Percentiles rank a stretch among this genome's conserved stretches.
Conservation (phyloP, 2,329 filamentous ascomycete genomes). For the Fusarium floridanum region DNA sequence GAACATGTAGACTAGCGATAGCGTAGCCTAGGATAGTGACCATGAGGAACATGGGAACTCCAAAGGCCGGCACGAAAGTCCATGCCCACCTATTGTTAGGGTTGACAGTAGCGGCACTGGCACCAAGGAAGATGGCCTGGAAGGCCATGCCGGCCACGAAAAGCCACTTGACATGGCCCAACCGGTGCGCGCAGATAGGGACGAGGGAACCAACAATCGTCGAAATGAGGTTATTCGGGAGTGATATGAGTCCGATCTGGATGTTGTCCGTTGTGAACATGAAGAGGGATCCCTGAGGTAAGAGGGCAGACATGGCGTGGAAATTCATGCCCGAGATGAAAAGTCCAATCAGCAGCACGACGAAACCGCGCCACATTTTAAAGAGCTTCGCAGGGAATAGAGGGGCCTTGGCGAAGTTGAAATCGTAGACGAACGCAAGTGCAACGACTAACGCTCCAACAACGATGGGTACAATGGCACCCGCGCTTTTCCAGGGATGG, state of each 20-base stretch:
- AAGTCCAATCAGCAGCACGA: slow-evolving; percentile 9
- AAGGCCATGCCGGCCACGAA: slow-evolving; percentile 11
- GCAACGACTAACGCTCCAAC: not conserved
- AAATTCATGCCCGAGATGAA: slow-evolving; percentile 32
- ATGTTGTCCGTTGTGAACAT: slow-evolving; percentile 31
- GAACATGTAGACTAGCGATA: slow-evolving; percentile 28
- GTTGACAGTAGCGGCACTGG: slow-evolving; percentile 26
- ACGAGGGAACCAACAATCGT: not conserved
- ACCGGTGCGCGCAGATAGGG: slow-evolving; percentile 5
- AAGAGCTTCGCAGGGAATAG: slow-evolving; percentile 13
- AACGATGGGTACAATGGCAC: slow-evolving; percentile 5
- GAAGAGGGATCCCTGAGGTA: slow-evolving; percentile 25
- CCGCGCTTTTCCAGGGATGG: slow-evolving; percentile 20
- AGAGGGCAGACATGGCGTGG: slow-evolving; percentile 17
- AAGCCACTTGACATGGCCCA: slow-evolving; percentile 21
- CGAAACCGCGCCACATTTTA: slow-evolving; percentile 1
- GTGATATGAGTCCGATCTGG: slow-evolving; percentile 13
- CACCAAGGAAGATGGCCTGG: slow-evolving; percentile 25
- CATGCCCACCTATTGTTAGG: slow-evolving; percentile 28
- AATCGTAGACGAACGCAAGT: slow-evolving; percentile 19
- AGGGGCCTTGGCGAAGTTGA: slow-evolving; percentile 7
- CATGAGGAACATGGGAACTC: slow-evolving; percentile 24
- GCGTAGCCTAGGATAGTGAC: slow-evolving; percentile 24
- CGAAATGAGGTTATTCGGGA: slow-evolving; percentile 9
- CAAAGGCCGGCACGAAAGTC: slow-evolving; percentile 30